These are phyloP conservation scores for Spiraea crenata DNA, from an alignment of 331 rosid species.

Conservation along the genomic window DNA sequence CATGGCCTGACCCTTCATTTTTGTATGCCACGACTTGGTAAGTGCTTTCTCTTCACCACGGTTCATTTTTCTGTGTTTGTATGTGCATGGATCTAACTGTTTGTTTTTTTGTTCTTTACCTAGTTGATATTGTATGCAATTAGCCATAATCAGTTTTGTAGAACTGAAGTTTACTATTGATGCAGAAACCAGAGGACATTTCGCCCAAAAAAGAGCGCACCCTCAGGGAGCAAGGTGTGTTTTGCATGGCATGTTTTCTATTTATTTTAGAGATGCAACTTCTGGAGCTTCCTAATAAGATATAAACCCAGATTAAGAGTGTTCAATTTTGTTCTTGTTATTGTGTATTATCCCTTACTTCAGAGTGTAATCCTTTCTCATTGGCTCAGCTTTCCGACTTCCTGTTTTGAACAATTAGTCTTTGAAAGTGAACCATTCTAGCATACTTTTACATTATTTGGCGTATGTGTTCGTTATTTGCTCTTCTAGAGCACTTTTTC, in stretches of 20 bases:
- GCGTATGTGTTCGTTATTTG: background rate
- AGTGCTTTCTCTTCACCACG: background rate
- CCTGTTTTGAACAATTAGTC: background rate
- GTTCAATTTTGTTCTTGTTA: background rate
- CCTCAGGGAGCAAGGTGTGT: slow-evolving; percentile 97
- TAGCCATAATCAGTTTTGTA: slow-evolving; percentile 2
- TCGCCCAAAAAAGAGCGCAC: slow-evolving; percentile 96
- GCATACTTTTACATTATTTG: background rate
- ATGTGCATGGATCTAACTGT: background rate
- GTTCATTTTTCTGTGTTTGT: background rate
- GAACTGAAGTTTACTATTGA: slow-evolving; percentile 25
- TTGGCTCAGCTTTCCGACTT: slow-evolving; percentile 4
- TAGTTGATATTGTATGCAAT: slow-evolving; percentile 6
- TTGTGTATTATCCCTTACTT: background rate
- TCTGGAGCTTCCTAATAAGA: background rate
- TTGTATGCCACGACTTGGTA: background rate
- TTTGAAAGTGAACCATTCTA: background rate
- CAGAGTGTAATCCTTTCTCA: background rate
- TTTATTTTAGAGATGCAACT: background rate
- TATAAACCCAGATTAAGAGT: background rate
- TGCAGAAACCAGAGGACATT: slow-evolving; percentile 95
- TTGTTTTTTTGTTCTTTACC: slow-evolving; percentile 3
- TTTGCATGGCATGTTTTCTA: background rate
- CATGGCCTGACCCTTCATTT: background rate
- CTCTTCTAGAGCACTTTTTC: background rate